Conservation (phyloP, 805 yeast genomes). For the Saturnispora dispora region DNA sequence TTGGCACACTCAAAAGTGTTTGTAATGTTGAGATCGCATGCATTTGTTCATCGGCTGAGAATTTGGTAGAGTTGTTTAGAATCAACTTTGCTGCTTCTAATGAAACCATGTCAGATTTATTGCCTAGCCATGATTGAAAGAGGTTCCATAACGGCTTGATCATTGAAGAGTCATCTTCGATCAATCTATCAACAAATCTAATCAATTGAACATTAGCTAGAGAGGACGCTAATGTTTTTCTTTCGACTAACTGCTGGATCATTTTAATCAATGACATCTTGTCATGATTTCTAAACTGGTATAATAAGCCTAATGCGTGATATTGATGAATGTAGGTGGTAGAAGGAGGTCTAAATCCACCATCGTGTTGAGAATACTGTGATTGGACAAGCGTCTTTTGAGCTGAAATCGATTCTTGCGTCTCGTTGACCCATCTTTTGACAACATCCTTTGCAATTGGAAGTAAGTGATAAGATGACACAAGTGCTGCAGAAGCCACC, state of each 20-base stretch:
- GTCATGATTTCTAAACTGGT: slow-evolving; percentile 82
- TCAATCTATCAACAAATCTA: slow-evolving; percentile 65
- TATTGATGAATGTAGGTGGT: slow-evolving; percentile 84
- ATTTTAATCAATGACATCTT: slow-evolving; percentile 88
- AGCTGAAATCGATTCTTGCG: slow-evolving; percentile 78
- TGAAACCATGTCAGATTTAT: slow-evolving; percentile 82
- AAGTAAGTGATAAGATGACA: slow-evolving; percentile 80
- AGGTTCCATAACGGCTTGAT: slow-evolving; percentile 51
- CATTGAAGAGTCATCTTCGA: slow-evolving; percentile 62
- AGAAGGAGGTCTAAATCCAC: slow-evolving; percentile 45
- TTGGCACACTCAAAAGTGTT: slow-evolving; percentile 72
- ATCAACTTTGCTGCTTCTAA: slow-evolving; percentile 84
- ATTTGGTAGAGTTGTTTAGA: slow-evolving; percentile 39
- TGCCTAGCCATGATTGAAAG: slow-evolving; percentile 61
- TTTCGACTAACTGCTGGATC: slow-evolving; percentile 63
- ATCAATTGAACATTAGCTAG: slow-evolving; percentile 80
- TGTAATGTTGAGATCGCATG: slow-evolving; percentile 68
- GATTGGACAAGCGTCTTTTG: slow-evolving; percentile 43
- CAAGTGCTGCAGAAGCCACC: slow-evolving; percentile 88
- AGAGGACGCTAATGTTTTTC: slow-evolving; percentile 60
- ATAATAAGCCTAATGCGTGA: slow-evolving; percentile 88
- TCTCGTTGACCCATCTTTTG: slow-evolving; percentile 88
- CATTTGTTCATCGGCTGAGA: slow-evolving; percentile 56
- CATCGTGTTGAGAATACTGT: slow-evolving; percentile 47
- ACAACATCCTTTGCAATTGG: slow-evolving; percentile 89